phyloP scores from a whole-genome alignment of 164 flowering plant species.

The Malania oleifera region DNA sequence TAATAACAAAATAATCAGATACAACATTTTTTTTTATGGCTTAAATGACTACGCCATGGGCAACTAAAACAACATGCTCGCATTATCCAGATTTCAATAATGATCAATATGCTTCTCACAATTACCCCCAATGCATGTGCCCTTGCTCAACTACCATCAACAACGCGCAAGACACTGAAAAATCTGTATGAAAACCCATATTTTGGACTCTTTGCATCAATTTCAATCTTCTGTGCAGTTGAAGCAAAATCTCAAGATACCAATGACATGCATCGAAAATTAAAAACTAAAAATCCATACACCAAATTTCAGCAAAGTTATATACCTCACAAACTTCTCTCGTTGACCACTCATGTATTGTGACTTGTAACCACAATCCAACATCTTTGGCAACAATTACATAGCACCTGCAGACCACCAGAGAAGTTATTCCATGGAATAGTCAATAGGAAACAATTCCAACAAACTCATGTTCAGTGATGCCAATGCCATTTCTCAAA shows the following conservation, averaged over 20 bases:
- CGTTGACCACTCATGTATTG: constrained; percentile 43
- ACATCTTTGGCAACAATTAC: constrained; percentile 34
- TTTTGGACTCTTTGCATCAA: background rate
- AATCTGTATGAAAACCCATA: background rate
- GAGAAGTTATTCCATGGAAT: background rate
- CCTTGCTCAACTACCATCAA: background rate
- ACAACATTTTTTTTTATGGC: too few species aligned
- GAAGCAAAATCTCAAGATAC: background rate
- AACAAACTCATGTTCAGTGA: background rate
- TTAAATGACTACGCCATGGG: too few species aligned
- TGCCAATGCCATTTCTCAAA: too few species aligned
- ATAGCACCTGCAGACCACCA: constrained; percentile 24
- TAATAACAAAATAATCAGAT: too few species aligned
- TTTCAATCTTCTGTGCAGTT: background rate
- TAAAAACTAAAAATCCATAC: background rate
- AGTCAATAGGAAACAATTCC: background rate
- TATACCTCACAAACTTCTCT: constrained; percentile 76
- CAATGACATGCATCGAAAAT: background rate
- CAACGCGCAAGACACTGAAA: background rate
- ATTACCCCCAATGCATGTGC: background rate
- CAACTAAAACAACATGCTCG: background rate
- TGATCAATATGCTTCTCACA: background rate
- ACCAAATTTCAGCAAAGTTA: too few species aligned
- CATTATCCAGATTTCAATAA: background rate
- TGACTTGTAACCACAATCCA: constrained; percentile 48